phyloP scores from a whole-genome alignment of 1,139 yeast genomes.

The Torulaspora pretoriensis region DNA sequence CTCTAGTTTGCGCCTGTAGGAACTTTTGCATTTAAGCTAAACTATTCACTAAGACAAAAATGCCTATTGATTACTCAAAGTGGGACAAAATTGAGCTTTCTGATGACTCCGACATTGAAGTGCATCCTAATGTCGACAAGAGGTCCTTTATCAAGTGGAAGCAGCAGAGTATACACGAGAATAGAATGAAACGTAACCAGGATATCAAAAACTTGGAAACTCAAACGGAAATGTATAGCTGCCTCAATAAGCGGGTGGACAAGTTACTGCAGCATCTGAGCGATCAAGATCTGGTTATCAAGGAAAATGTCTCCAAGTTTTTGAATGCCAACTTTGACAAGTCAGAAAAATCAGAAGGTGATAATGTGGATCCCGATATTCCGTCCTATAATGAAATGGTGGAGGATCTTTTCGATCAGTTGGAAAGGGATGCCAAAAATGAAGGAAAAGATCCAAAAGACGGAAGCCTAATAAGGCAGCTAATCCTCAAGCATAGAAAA shows the following conservation, averaged over 20 bases:
- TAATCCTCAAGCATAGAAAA: constrained; percentile 54
- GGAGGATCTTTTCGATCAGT: constrained; percentile 76
- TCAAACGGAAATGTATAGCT: constrained; percentile 72
- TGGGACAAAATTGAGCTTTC: constrained; percentile 96
- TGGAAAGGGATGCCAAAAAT: constrained; percentile 54
- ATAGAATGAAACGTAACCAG: constrained; percentile 71
- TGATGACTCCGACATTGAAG: constrained; percentile 95
- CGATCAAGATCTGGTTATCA: constrained; percentile 44
- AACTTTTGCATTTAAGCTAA: not conserved
- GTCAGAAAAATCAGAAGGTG: constrained; percentile 50
- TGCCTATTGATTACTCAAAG: constrained; percentile 90
- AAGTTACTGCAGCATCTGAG: constrained; percentile 41
- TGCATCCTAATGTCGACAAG: constrained; percentile 97
- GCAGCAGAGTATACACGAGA: constrained; percentile 94
- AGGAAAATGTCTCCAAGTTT: constrained; percentile 41
- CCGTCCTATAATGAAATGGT: constrained; percentile 92
- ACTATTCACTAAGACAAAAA: constrained; percentile 24
- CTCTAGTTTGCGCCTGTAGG: not conserved
- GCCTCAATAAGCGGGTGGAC: constrained; percentile 70
- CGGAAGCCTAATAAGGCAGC: constrained; percentile 41
- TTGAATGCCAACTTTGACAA: constrained; percentile 53
- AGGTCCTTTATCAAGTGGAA: constrained; percentile 91
- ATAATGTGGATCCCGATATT: constrained; percentile 55
- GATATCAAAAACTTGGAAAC: constrained; percentile 73
- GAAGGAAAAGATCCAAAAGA: constrained; percentile 45